Percentiles rank a stretch among this genome's conserved stretches.
These are phyloP conservation scores for Pisolithus orientalis DNA, from an alignment of 768 basidiomycete species.

Conservation along the genomic window DNA sequence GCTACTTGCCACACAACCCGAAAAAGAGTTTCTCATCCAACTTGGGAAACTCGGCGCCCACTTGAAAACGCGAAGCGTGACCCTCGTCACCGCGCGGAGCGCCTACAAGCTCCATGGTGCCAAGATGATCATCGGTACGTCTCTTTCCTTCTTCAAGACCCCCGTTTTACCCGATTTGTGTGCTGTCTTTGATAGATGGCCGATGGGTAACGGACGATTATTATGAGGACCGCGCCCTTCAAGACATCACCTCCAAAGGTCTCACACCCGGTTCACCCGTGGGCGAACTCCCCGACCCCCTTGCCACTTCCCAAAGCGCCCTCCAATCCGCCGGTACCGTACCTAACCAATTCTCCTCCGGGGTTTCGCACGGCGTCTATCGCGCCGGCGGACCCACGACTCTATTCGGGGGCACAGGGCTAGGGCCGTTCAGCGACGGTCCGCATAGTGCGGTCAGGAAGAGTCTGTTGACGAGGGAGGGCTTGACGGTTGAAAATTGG, in stretches of 20 bases:
- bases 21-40: conserved; percentile 90
- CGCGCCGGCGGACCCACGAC: conserved; percentile 91
- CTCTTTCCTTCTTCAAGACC: not conserved
- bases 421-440: conserved; percentile 86
- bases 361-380: conserved; percentile 64
- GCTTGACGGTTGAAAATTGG: conserved; percentile 88
- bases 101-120: conserved; percentile 93
- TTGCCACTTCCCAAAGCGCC: conserved; percentile 41
- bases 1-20: conserved; percentile 79
- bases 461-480: conserved; percentile 69
- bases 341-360: conserved; percentile 30
- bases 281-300: conserved; percentile 75
- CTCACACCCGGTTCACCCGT: conserved; percentile 79
- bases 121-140: conserved; percentile 79
- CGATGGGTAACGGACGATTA: conserved; percentile 94
- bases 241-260: conserved; percentile 74
- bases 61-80: conserved; percentile 86
- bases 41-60: conserved; percentile 85
- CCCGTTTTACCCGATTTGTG: not conserved
- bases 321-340: conserved; percentile 29
- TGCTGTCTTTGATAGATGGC: conserved; percentile 53
- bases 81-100: conserved; percentile 87
- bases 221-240: conserved; percentile 78
- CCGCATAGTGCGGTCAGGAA: conserved; percentile 82
- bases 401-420: conserved; percentile 77